A percentile compares a stretch with the other conserved stretches of the same genome.
phyloP scores from a whole-genome alignment of 2,329 filamentous ascomycete species.

The Neurospora sp. region DNA sequence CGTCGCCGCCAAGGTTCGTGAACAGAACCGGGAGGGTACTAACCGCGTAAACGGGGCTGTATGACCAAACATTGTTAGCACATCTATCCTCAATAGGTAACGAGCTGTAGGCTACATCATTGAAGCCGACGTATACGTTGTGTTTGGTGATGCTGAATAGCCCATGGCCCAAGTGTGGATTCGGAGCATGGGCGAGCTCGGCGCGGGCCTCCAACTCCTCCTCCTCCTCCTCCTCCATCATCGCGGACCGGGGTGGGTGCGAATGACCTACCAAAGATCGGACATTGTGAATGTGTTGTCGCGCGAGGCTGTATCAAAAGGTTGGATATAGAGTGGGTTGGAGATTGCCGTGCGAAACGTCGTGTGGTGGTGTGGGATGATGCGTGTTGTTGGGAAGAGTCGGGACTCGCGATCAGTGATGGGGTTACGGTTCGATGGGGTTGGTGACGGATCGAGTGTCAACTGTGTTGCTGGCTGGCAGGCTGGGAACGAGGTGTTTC shows the following conservation, averaged over 20 bases:
- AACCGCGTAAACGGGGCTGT: slow-evolving; percentile 96
- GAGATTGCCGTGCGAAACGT: neutral
- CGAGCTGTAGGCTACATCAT: neutral
- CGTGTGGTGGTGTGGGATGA: neutral
- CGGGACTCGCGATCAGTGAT: neutral
- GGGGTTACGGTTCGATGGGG: neutral
- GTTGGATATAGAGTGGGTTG: neutral
- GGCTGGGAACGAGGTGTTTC: slow-evolving; percentile 23
- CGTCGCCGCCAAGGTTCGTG: slow-evolving; percentile 7
- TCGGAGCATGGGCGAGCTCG: neutral
- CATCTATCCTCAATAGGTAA: neutral
- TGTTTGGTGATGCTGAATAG: neutral
- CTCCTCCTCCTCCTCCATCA: neutral
- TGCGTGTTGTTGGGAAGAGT: neutral
- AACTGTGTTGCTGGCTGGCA: slow-evolving; percentile 2
- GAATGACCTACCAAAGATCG: slow-evolving; percentile 15
- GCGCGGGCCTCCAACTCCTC: neutral
- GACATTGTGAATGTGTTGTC: slow-evolving; percentile 16
- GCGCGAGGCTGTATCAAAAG: slow-evolving; percentile 9
- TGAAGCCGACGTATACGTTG: neutral
- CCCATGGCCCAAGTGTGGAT: neutral
- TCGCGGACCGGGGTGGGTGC: neutral
- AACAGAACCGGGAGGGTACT: slow-evolving; percentile 40
- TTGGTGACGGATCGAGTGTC: slow-evolving; percentile 9
- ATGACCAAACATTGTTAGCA: slow-evolving; percentile 32